Evolutionary conservation across 371 early-diverging fungal genomes (phyloP).

Genomic region (Vairimorpha apis): DNA sequence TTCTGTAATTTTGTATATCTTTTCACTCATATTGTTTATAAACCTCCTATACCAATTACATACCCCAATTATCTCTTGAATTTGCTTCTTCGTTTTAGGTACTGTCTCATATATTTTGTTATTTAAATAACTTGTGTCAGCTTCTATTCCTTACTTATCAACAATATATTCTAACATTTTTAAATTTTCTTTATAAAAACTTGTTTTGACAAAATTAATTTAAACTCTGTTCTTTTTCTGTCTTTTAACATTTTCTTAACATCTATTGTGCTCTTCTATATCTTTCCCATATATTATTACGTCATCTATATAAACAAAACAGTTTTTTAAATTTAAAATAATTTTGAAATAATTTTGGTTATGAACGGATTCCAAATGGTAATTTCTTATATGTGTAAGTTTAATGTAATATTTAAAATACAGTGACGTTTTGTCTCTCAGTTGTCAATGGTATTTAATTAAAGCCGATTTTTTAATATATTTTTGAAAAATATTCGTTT

Average conservation of each 20-base stretch:
- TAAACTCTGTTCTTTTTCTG: background rate
- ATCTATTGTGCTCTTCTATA: conserved; percentile 2
- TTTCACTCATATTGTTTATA: background rate
- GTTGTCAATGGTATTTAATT: conserved; percentile 55
- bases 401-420: conserved; percentile 53
- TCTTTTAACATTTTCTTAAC: background rate
- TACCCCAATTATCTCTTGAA: background rate
- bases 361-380: background rate
- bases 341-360: conserved; percentile 39
- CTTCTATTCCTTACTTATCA: background rate
- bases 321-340: background rate
- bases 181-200: background rate
- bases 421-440: conserved; percentile 53
- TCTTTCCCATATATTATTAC: conserved; percentile 18
- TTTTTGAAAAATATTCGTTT: conserved; percentile 58
- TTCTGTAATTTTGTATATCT: background rate
- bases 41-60: background rate
- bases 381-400: conserved; percentile 51
- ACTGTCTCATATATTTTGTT: background rate
- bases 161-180: conserved; percentile 16
- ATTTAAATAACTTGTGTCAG: conserved; percentile 1
- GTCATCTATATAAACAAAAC: conserved; percentile 3
- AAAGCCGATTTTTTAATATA: conserved; percentile 42
- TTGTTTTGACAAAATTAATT: background rate
- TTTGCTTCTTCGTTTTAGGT: background rate